Evolutionary conservation across 768 basidiomycete genomes (phyloP), one percentile per base, ranked within the genome.

Genomic region (Panus rudis): DNA sequence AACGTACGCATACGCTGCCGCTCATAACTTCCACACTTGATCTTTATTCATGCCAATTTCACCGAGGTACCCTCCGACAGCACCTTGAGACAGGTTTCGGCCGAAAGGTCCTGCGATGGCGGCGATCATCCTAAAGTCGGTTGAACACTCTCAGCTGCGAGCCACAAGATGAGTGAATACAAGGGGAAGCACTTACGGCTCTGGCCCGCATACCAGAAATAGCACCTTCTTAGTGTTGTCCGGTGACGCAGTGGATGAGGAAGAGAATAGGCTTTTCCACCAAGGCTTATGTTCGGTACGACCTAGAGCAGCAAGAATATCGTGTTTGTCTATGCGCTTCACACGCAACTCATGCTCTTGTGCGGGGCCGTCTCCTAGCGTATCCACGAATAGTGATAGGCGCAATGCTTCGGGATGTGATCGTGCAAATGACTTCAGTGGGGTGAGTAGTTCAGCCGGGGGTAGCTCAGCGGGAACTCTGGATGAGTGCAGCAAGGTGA

Each of bases 171-270:
- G 30, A 25, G 28, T 42, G 28, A 45, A 45, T 25, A 43, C 24
- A 46, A 46, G 37, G 17, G 41, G 31, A 26, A 21, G 46, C 37
- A 50, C 27, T 16, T 60, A 90, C 89, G 72, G 71, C 48, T 90
- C 84, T n/a, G 89, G 90, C 21, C 89, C 89, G 61, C 85, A 92
- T 3, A 92, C 75, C 11, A 92, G 62, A 56, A 91, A 83, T 43
- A 91, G 57, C 5, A 70, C 63, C 34, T 65, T 75, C 52, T 68
- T 74, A 41, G 61, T 61, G 38, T 52, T 49, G 26, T 35, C 23
- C 49, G 39, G 14, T 48, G 28, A 52, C 39, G 32, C 43, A 22
- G 22, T 54, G 44, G 21, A 25, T 39, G 40, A 35, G 26, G 20
- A 46, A 47, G 7, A 7, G 33, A 57, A 60, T 37, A 62, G 38